Evolutionary conservation across 225 moss, liverwort and hornwort genomes (phyloP).

Genomic region (Marchantia paleacea): DNA sequence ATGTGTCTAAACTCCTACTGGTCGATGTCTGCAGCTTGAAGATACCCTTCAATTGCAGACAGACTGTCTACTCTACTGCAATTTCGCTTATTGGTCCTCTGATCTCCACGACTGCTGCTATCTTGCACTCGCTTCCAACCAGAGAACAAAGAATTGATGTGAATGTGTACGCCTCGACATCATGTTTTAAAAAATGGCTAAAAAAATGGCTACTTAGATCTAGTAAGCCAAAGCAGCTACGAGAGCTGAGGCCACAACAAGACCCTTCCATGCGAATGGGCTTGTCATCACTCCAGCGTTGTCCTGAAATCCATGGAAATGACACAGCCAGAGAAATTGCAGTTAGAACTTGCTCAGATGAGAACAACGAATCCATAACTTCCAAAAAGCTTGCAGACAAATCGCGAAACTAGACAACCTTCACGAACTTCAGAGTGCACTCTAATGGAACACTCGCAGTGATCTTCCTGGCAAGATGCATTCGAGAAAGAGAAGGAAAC

Average conservation of each 20-base stretch:
- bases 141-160: background rate
- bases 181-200: background rate
- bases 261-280: conserved; percentile 20
- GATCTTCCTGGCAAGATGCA: too few relatives aligned
- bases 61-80: background rate
- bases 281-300: conserved; percentile 13
- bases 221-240: conserved; percentile 23
- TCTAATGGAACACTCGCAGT: too few relatives aligned
- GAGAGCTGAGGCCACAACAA: conserved; percentile 21
- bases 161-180: background rate
- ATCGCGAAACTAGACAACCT: background rate
- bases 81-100: conserved; percentile 5
- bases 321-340: too few relatives aligned
- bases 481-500: background rate
- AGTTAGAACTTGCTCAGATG: background rate
- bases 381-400: background rate
- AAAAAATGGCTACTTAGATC: background rate
- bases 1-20: background rate
- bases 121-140: background rate
- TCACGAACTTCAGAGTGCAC: background rate
- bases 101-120: background rate
- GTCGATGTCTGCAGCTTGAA: background rate
- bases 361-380: background rate
- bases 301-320: background rate
- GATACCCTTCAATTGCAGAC: background rate